Evolutionary conservation across 2,329 filamentous ascomycete genomes (phyloP).

Genomic region (Diplocarpon mali): DNA sequence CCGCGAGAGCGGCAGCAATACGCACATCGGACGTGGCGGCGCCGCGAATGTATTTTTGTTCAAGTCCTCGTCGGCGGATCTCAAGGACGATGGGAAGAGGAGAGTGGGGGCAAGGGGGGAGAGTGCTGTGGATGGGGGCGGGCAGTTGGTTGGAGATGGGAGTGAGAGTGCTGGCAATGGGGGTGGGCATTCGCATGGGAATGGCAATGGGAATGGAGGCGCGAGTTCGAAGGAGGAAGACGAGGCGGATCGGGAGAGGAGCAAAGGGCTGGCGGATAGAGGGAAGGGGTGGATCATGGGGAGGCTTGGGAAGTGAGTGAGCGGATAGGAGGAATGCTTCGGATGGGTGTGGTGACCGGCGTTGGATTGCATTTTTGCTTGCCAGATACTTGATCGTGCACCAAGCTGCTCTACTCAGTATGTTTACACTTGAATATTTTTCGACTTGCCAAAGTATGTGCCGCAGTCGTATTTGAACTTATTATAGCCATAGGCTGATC

Average conservation of each 20-base stretch:
- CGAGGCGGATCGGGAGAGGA: slow-evolving; percentile 3
- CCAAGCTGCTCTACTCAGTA: no score
- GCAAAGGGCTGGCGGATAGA: slow-evolving; percentile 37
- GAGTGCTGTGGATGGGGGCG: slow-evolving; percentile 21
- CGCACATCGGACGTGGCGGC: slow-evolving; percentile 63
- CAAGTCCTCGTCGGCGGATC: slow-evolving; percentile 32
- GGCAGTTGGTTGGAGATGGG: slow-evolving; percentile 19
- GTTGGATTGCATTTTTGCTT: no score
- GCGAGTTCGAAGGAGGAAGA: not conserved
- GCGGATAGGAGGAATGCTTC: no score
- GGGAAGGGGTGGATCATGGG: slow-evolving; percentile 39
- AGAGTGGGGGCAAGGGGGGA: slow-evolving; percentile 22
- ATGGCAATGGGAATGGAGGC: not conserved
- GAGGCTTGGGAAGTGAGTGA: slow-evolving; percentile 27
- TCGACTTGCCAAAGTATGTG: no score
- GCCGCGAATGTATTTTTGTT: slow-evolving; percentile 57
- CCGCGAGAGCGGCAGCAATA: slow-evolving; percentile 44
- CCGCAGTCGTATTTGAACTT: no score
- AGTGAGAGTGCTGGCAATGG: slow-evolving; percentile 1
- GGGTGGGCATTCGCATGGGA: no score
- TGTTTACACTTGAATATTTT: no score
- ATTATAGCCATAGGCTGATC: no score
- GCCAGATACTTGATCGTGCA: no score
- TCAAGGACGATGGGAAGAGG: slow-evolving; percentile 23
- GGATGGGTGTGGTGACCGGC: not conserved